Evolutionary conservation across 2,329 filamentous ascomycete species (phyloP).

Genomic region (Grosmannia serpens): DNA sequence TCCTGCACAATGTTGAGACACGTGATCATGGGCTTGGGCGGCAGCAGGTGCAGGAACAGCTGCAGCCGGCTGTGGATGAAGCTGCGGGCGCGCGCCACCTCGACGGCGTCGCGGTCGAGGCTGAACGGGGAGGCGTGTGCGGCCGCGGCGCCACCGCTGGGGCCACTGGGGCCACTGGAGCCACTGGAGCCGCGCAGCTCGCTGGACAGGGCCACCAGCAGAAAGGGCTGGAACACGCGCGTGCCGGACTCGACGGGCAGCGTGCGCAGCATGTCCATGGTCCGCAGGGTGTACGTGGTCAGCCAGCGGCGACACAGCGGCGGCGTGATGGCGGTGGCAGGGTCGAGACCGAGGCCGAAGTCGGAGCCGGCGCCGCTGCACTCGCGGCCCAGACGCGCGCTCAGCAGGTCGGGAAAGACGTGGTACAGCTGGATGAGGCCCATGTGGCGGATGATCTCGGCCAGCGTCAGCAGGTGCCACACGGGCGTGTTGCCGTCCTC

Average conservation of each 20-base stretch:
- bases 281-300: conserved; percentile 37
- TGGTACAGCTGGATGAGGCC: conserved; percentile 43
- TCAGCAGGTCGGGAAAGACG: conserved; percentile 37
- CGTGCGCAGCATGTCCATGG: conserved; percentile 33
- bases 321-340: background rate
- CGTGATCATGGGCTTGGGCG: conserved; percentile 37
- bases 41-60: conserved; percentile 29
- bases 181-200: conserved; percentile 29
- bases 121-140: conserved; percentile 16
- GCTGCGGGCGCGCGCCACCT: conserved; percentile 32
- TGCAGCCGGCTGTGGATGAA: conserved; percentile 37
- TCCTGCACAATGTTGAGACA: conserved; percentile 39
- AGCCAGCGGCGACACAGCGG: conserved; percentile 28
- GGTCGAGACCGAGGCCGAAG: background rate
- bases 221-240: conserved; percentile 39
- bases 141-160: background rate
- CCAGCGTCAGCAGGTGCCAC: conserved; percentile 39
- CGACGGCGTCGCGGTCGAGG: conserved; percentile 23
- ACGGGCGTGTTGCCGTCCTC: conserved; percentile 40
- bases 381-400: conserved; percentile 25
- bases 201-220: conserved; percentile 36
- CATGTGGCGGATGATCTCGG: conserved; percentile 39
- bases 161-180: background rate
- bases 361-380: conserved; percentile 9
- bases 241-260: conserved; percentile 41